Evolutionary conservation across 805 yeast species (phyloP).

Genomic region (Saccharomyces mikatae): DNA sequence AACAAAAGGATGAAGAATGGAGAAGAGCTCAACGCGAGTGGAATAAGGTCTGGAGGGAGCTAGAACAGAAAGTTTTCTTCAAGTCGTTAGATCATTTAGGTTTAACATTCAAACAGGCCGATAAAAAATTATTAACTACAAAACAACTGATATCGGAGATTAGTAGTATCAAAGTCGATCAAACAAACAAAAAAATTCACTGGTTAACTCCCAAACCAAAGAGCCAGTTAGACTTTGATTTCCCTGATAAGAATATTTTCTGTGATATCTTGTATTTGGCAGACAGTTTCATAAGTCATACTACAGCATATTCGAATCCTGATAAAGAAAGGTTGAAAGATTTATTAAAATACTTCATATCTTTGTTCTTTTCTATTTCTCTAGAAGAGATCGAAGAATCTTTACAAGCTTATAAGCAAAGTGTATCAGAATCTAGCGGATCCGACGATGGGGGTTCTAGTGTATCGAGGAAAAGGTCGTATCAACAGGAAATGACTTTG

Average conservation of each 20-base stretch:
- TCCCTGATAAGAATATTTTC: slow-evolving; percentile 60
- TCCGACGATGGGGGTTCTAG: slow-evolving; percentile 11
- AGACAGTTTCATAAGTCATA: slow-evolving; percentile 55
- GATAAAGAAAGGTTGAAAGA: slow-evolving; percentile 73
- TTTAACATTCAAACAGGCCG: slow-evolving; percentile 91
- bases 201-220: slow-evolving; percentile 85
- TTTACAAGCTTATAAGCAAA: slow-evolving; percentile 20
- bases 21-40: slow-evolving; percentile 95
- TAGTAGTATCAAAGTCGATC: slow-evolving; percentile 86
- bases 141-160: slow-evolving; percentile 87
- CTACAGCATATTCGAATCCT: slow-evolving; percentile 65
- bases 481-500: slow-evolving; percentile 17
- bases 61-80: slow-evolving; percentile 89
- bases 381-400: slow-evolving; percentile 38
- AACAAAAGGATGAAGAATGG: slow-evolving; percentile 99
- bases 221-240: slow-evolving; percentile 54
- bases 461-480: slow-evolving; percentile 26
- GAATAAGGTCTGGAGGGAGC: slow-evolving; percentile 98
- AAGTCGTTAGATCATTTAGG: slow-evolving; percentile 94
- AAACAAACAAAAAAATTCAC: slow-evolving; percentile 73
- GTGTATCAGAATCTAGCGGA: slow-evolving; percentile 22
- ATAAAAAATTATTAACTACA: slow-evolving; percentile 82
- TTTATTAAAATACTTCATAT: slow-evolving; percentile 61
- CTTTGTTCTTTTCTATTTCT: slow-evolving; percentile 61
- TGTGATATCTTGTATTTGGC: slow-evolving; percentile 66